These are phyloP conservation scores for Rhodotorula babjevae DNA, from an alignment of 768 basidiomycete species.

Conservation along the genomic window DNA sequence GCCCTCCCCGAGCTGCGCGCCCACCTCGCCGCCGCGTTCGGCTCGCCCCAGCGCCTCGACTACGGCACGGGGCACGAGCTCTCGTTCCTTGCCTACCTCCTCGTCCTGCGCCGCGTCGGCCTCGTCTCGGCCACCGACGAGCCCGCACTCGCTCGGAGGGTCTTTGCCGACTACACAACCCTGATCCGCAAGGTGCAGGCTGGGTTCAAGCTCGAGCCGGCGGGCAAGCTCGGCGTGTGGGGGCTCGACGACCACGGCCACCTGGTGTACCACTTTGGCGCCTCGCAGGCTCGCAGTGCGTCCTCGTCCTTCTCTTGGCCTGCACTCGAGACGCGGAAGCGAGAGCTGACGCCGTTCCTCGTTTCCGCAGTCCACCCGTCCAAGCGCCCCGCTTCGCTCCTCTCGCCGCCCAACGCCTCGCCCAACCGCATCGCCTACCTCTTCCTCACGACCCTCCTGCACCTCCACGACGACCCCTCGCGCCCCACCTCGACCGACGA, in stretches of 20 bases:
- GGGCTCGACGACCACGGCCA: conserved; percentile 58
- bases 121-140: conserved; percentile 57
- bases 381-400: conserved; percentile 46
- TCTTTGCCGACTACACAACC: conserved; percentile 71
- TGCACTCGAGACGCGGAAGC: too few species aligned
- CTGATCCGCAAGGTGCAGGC: conserved; percentile 81
- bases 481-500: conserved; percentile 51
- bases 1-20: conserved; percentile 67
- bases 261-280: conserved; percentile 84
- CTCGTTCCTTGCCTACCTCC: conserved; percentile 48
- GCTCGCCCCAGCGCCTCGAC: conserved; percentile 84
- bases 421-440: conserved; percentile 59
- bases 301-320: conserved; percentile 26
- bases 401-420: conserved; percentile 53
- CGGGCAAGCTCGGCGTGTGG: conserved; percentile 98
- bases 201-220: conserved; percentile 84
- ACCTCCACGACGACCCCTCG: conserved; percentile 54
- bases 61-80: conserved; percentile 97
- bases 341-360: not conserved
- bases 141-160: conserved; percentile 60
- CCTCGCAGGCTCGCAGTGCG: conserved; percentile 64
- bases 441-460: conserved; percentile 70
- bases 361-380: conserved; percentile 30
- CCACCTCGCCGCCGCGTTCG: conserved; percentile 76
- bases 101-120: conserved; percentile 52